Evolutionary conservation across 2,329 filamentous ascomycete species (phyloP), one percentile per base, ranked within the genome.

Genomic region (Ophiocordyceps robertsii): DNA sequence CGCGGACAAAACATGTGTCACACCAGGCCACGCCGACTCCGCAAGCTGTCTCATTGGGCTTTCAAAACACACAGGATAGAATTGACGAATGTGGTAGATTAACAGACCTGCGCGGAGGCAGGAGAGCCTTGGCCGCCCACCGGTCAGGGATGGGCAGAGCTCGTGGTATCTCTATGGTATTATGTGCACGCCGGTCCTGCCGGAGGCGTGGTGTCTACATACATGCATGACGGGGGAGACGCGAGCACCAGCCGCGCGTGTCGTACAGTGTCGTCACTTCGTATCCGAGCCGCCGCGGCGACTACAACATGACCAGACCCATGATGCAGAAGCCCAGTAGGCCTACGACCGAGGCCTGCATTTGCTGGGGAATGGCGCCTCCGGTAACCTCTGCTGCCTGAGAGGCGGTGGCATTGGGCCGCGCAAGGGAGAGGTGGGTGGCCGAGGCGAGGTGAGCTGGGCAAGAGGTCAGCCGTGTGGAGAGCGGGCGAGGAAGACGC

Each of bases 261-360:
- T 42, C 40, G 35, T 41, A 38, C 43, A 24, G 39, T 41, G 19
- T 39, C 44, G 37, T 44, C 40, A 46, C 38, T 46, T 46, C 39
- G 39, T 41, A 42, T 42, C 38, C 19, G 17, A 29, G 32, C 24
- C 32, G 37, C 7, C 14, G n/a, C n/a, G n/a, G n/a, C n/a, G 32
- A 27, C 44, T 53, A 63, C 43, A 62, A 39, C 50, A 62, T 52
- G 47, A 61, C 53, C 39, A 63, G 48, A 16, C 59, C 56, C 52
- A 63, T 55, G 49, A 61, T 57, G 47, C 58, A 58, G 45, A 63
- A 63, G 31, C 57, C 60, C 43, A 63, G 42, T n/a, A 63, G 50
- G 30, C 60, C 60, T 36, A 48, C 54, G 46, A 59, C 55, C 39
- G 60, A 63, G 38, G 50, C 49, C 46, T 60, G 52, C 56, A 60